phyloP scores from a whole-genome alignment of 306 rosid genomes.

The Glycine latifolia region DNA sequence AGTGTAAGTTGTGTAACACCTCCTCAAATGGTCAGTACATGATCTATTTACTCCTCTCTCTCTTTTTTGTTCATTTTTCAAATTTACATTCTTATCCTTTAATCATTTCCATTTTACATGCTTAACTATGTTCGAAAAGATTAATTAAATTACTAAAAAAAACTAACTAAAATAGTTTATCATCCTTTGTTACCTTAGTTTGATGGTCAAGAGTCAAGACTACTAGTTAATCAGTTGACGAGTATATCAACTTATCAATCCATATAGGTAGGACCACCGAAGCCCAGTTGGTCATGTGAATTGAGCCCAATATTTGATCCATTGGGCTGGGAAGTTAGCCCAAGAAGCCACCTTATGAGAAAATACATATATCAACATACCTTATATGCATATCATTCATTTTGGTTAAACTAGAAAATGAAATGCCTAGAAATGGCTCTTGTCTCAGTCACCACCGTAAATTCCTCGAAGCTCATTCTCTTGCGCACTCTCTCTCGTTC shows the following conservation, averaged over 20 bases:
- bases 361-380: not conserved
- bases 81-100: not conserved
- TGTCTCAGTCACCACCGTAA: slow-evolving; percentile 32
- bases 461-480: not conserved
- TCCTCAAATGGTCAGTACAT: too few species aligned
- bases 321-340: not conserved
- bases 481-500: slow-evolving; percentile 24
- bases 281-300: not conserved
- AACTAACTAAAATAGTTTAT: too few species aligned
- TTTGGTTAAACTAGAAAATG: not conserved
- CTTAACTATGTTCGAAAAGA: too few species aligned
- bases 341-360: not conserved
- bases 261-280: not conserved
- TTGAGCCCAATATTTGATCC: not conserved
- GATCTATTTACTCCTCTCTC: too few species aligned
- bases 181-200: not conserved
- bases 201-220: not conserved
- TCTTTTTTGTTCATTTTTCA: too few species aligned
- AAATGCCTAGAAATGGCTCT: slow-evolving; percentile 53
- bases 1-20: too few species aligned
- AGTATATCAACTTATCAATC: not conserved
- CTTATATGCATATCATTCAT: too few species aligned
- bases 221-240: not conserved
- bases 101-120: not conserved
- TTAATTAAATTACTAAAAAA: too few species aligned